Percentiles rank a stretch among this genome's conserved stretches.
Evolutionary conservation across 2,329 filamentous ascomycete species (phyloP).

Genomic region (Venturia nashicola): DNA sequence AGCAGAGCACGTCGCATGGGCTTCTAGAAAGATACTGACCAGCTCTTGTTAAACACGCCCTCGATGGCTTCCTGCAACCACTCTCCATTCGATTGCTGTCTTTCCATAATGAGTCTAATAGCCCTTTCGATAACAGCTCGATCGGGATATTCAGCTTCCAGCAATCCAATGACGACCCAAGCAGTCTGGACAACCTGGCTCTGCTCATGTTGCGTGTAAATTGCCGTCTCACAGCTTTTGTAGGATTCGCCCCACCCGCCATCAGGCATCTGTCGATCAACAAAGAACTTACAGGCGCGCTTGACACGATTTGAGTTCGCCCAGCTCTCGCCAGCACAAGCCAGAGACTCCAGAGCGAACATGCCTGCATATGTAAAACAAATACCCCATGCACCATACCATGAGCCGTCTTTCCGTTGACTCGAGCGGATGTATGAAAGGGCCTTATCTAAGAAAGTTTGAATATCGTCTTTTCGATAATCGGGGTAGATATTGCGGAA

Average conservation of each 20-base stretch:
- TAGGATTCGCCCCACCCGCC: constrained; percentile 98
- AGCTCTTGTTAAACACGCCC: constrained; percentile 97
- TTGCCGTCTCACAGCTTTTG: constrained; percentile 63
- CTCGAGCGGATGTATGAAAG: constrained; percentile 71
- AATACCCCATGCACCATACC: constrained; percentile 97
- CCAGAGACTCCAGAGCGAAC: constrained; percentile 85
- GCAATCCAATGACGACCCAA: constrained; percentile 72
- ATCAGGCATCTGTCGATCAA: constrained; percentile 73
- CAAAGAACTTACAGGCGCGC: constrained; percentile 72
- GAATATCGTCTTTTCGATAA: constrained; percentile 68
- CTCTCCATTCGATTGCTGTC: constrained; percentile 81
- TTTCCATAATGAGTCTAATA: constrained; percentile 67
- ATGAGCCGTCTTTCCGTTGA: constrained; percentile 74
- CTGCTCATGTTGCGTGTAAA: constrained; percentile 63
- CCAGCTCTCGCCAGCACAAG: constrained; percentile 71
- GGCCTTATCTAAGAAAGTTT: constrained; percentile 57
- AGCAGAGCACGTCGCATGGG: constrained; percentile 6
- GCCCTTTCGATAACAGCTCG: constrained; percentile 59
- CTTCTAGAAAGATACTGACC: constrained; percentile 39
- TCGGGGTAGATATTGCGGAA: constrained; percentile 73
- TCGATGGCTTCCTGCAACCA: constrained; percentile 95
- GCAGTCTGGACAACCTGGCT: constrained; percentile 91
- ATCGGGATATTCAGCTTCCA: constrained; percentile 74
- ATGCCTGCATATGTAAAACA: constrained; percentile 96
- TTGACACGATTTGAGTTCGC: constrained; percentile 57